A percentile compares a stretch with the other conserved stretches of the same genome.
These are phyloP conservation scores for Calonectria montana DNA, from an alignment of 2,329 filamentous ascomycete genomes.

Conservation along the genomic window DNA sequence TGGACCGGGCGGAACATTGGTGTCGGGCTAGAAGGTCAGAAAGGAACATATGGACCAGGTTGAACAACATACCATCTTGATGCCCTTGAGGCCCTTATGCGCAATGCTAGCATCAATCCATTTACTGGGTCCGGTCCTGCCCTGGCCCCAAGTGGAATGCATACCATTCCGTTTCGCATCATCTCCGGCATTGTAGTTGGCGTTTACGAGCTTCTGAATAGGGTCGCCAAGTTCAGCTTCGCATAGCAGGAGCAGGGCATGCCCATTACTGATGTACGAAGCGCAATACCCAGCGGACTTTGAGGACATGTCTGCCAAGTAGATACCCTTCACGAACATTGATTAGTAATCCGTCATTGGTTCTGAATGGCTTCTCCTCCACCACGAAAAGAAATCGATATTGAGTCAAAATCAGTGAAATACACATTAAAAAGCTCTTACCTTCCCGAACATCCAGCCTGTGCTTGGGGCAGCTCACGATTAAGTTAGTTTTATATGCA, in stretches of 20 bases:
- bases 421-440: no score
- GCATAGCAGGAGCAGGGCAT: conserved; percentile 82
- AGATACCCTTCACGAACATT: conserved; percentile 78
- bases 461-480: conserved; percentile 79
- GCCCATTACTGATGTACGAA: conserved; percentile 69
- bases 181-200: conserved; percentile 73
- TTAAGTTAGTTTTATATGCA: no score
- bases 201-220: conserved; percentile 70
- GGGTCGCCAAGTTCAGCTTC: conserved; percentile 82
- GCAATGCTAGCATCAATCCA: conserved; percentile 83
- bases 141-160: conserved; percentile 78
- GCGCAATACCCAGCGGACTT: conserved; percentile 86
- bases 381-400: no score
- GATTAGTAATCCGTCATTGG: no score
- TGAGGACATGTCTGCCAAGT: conserved; percentile 85
- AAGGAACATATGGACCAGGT: not conserved
- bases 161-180: conserved; percentile 70
- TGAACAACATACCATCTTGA: conserved; percentile 73
- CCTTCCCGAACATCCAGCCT: conserved; percentile 83
- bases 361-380: no score
- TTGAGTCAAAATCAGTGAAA: no score
- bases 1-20: conserved; percentile 54
- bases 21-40: conserved; percentile 59
- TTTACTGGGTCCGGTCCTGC: conserved; percentile 68
- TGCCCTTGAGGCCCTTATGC: conserved; percentile 72